Base-by-base conservation (phyloP, 2,329 filamentous ascomycete species). In the Trichoderma koningiopsis region DNA sequence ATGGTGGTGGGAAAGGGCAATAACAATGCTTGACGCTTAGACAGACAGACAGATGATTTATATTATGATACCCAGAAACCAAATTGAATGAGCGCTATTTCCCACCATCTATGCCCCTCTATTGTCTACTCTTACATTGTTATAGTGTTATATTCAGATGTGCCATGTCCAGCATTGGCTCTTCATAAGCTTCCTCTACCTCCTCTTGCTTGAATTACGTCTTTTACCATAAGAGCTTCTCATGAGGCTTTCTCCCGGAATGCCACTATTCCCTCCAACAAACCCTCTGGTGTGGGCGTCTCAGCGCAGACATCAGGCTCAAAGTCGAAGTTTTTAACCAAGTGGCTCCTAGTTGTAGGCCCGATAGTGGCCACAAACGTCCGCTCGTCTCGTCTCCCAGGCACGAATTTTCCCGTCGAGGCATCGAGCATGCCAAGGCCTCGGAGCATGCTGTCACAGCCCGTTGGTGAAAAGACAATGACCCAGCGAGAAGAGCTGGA, bases 291-390 rank as follows among this genome's bases (percentile, higher is more conserved):
- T 77, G 88, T 97, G 1, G 96, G 96, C 75, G 85, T 90, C 75
- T 88, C 87, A 1, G 96, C 92, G 79, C 91, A 96, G n/a, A 92
- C 91, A 76, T 95, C 89, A 0, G 92, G 89, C 74, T 89, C 85
- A 72, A 89, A 91, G 0, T 81, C 87, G 77, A 93, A 93, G 1
- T 83, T 85, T 24, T 84, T 82, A 19, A 83, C 77, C 56, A 99
- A 81, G 80, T 93, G 89, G 73, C 94, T 89, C 72, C 90, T 86
- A 13, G 96, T 99, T 22, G 96, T 99, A 14, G 96, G 95, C 0
- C 96, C 96, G 79, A 99, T 99, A 0, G 94, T 96, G 16, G 91
- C 93, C 71, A 98, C 84, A 71, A 87, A 89, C 0, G 89, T 91
- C 62, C 78, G 84, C 11, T 80, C 81, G 33, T 77, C 76, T 37